Base-by-base conservation (phyloP, 2,329 filamentous ascomycete genomes). In the Claviceps monticola region DNA sequence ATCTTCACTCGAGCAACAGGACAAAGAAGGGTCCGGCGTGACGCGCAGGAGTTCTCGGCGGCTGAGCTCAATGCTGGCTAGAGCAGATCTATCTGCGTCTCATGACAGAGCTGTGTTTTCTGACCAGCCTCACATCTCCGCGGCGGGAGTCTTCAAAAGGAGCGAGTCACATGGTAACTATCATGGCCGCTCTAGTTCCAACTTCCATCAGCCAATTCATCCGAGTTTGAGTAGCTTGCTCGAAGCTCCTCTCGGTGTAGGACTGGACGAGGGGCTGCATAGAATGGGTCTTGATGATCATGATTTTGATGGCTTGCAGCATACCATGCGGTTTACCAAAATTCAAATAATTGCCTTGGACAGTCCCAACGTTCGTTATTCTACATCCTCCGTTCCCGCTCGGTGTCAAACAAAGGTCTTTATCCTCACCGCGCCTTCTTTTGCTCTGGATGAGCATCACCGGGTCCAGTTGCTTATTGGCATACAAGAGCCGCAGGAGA, bases 21-120 rank as follows among this genome's bases (percentile, higher is more conserved):
- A 88, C 52, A 76, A 75, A 50, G 72, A 76, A 51, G 73, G 70
- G 11, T 63, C 66, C n/a, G 72, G 74, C 16, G 72, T 73, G 13
- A 75, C 74, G 0, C 70, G 80, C 49, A 73, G 80, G 54, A 80
- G 79, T 55, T 84, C 80, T 17, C 81, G 93, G 44, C 80, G 93
- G 49, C 85, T 97, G 26, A 98, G 93, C 70, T 97, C 91, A 16
- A 78, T 95, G 68, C 74, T 96, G 50, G 90, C 90, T 16, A 78
- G 91, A 60, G 86, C 87, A 36, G 91, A 96, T 63, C 72, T 96
- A 19, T 91, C 88, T 0, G 84, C 87, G 9, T 93, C 84, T 16
- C 86, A 91, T 57, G 89, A 95, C 58, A 78, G 86, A 60, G 76
- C 83, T 1, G 78, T 83, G n/a, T 94, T 95, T 62, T 78, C 82